These are phyloP conservation scores for Ogataea siamensis DNA, from an alignment of 805 yeast species.

Conservation along the genomic window DNA sequence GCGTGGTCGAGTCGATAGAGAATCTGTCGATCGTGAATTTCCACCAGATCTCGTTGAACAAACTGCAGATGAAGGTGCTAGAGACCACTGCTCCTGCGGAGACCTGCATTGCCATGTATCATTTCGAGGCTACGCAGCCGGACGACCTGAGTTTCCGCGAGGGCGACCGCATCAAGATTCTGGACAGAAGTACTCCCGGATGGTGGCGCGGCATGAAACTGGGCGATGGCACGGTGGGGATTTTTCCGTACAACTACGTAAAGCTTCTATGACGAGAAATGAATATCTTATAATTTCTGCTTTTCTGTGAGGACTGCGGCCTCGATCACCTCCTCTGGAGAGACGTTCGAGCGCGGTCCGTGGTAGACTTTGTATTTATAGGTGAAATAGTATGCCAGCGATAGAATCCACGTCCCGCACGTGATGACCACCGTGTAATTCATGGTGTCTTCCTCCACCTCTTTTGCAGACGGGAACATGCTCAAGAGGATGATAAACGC, in stretches of 20 bases:
- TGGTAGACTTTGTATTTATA: slow-evolving; percentile 53
- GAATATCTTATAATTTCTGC: background rate
- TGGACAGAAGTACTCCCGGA: slow-evolving; percentile 37
- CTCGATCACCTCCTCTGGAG: slow-evolving; percentile 17
- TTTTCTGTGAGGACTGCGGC: slow-evolving; percentile 3
- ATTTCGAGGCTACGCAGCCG: slow-evolving; percentile 35
- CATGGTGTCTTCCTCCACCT: slow-evolving; percentile 50
- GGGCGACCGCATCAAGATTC: slow-evolving; percentile 43
- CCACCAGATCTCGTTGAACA: slow-evolving; percentile 17
- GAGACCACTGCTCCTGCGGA: slow-evolving; percentile 17
- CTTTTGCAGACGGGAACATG: slow-evolving; percentile 55
- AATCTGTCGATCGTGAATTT: slow-evolving; percentile 18
- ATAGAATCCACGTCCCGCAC: slow-evolving; percentile 55
- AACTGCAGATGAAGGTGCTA: slow-evolving; percentile 18
- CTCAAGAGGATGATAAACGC: slow-evolving; percentile 51
- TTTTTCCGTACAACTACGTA: slow-evolving; percentile 49
- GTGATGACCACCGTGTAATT: slow-evolving; percentile 68
- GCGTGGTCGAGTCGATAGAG: slow-evolving; percentile 8
- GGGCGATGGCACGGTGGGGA: slow-evolving; percentile 39
- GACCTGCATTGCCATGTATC: slow-evolving; percentile 40
- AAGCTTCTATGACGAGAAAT: slow-evolving; percentile 10
- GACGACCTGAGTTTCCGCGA: slow-evolving; percentile 44
- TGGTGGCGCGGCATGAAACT: slow-evolving; percentile 51
- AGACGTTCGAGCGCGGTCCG: slow-evolving; percentile 44
- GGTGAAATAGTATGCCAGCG: slow-evolving; percentile 47